Conservation (phyloP, 192 early-diverging fungal species). For the Backusella parvicylindrica region DNA sequence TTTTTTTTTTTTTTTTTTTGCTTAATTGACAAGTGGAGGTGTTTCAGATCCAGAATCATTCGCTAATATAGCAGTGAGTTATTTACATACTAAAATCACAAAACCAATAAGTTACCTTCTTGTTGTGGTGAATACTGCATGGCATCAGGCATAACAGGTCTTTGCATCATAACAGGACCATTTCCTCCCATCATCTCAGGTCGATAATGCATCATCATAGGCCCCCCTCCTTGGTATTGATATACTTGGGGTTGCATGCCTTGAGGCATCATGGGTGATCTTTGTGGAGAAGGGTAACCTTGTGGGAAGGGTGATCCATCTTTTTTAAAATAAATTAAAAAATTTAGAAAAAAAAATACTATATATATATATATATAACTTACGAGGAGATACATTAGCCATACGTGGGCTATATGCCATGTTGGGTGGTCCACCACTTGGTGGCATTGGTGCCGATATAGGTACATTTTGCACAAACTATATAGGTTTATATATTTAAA, state of each 20-base stretch:
- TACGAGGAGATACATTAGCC: slow-evolving; percentile 43
- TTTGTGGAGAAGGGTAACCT: slow-evolving; percentile 47
- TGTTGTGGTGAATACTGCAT: slow-evolving; percentile 31
- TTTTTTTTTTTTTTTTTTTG: background rate
- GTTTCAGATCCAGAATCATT: slow-evolving; percentile 11
- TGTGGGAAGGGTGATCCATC: slow-evolving; percentile 44
- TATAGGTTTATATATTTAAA: background rate
- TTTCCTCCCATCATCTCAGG: slow-evolving; percentile 46
- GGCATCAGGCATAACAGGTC: slow-evolving; percentile 43
- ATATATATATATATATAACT: slow-evolving; percentile 6
- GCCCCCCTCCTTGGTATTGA: slow-evolving; percentile 44
- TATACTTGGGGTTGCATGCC: slow-evolving; percentile 53
- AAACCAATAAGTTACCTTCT: background rate
- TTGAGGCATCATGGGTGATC: slow-evolving; percentile 48
- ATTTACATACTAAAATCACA: background rate
- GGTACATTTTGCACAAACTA: slow-evolving; percentile 40
- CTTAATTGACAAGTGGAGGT: background rate
- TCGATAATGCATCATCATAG: slow-evolving; percentile 56
- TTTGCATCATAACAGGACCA: slow-evolving; percentile 45
- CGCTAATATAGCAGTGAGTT: too few species aligned
- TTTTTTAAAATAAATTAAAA: background rate
- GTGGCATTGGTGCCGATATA: slow-evolving; percentile 34
- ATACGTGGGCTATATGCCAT: slow-evolving; percentile 47
- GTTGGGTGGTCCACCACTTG: slow-evolving; percentile 27
- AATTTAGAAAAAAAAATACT: background rate